Conservation (phyloP, 768 basidiomycete species). For the Jaapia argillacea region DNA sequence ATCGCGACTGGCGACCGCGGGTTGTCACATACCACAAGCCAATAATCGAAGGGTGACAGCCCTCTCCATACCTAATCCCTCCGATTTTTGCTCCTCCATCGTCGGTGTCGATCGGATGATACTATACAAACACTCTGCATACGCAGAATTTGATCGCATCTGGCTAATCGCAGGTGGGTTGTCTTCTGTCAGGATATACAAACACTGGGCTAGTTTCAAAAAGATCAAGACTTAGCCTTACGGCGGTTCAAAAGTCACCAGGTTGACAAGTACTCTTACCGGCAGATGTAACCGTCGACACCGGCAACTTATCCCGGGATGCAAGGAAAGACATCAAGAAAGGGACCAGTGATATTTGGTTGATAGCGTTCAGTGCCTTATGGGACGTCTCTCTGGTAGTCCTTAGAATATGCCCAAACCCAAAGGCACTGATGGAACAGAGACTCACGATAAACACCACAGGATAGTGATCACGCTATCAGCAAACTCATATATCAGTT, state of each 20-base stretch:
- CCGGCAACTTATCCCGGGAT: conserved; percentile 56
- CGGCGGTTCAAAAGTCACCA: neutral
- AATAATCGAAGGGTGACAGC: conserved; percentile 50
- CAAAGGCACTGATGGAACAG: neutral
- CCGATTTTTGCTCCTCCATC: conserved; percentile 23
- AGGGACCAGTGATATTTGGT: conserved; percentile 65
- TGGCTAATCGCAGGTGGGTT: conserved; percentile 68
- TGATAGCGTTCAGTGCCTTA: conserved; percentile 83
- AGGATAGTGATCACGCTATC: conserved; percentile 89
- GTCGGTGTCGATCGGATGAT: conserved; percentile 36
- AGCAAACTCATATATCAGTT: conserved; percentile 76
- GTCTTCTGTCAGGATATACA: conserved; percentile 90
- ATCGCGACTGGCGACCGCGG: neutral
- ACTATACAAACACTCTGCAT: conserved; percentile 55
- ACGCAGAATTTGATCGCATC: conserved; percentile 47
- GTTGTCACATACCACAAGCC: conserved; percentile 45
- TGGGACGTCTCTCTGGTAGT: conserved; percentile 76
- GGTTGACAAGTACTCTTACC: conserved; percentile 33
- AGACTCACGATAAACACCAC: conserved; percentile 89
- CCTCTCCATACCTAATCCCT: too few species aligned
- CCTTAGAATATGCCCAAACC: conserved; percentile 5
- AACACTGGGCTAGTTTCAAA: conserved; percentile 60
- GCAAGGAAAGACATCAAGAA: conserved; percentile 89
- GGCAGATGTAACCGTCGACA: conserved; percentile 68
- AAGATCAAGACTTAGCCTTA: too few species aligned